Conservation (phyloP, 805 yeast genomes). For the Schwanniomyces vanrijiae region DNA sequence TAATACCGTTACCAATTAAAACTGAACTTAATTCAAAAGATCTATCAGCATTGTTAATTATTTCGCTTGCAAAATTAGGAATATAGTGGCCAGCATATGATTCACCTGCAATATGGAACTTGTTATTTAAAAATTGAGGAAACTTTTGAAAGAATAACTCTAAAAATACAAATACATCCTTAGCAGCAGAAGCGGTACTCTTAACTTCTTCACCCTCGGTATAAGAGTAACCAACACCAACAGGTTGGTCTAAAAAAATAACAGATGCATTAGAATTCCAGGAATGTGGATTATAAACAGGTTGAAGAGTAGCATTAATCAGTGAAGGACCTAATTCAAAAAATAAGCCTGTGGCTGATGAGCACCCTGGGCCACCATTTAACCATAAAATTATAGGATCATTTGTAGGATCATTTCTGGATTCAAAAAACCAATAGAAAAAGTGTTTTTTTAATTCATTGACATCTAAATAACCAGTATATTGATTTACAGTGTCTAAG, state of each 20-base stretch:
- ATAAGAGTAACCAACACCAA: slow-evolving; percentile 87
- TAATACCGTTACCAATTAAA: slow-evolving; percentile 46
- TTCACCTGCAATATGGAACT: slow-evolving; percentile 90
- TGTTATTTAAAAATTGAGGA: slow-evolving; percentile 60
- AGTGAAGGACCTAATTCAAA: slow-evolving; percentile 91
- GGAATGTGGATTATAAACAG: slow-evolving; percentile 77
- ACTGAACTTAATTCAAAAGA: slow-evolving; percentile 38
- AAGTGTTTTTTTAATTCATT: slow-evolving; percentile 60
- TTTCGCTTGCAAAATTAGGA: slow-evolving; percentile 84
- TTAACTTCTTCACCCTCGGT: slow-evolving; percentile 61
- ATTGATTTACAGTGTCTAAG: slow-evolving; percentile 36
- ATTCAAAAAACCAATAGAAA: slow-evolving; percentile 92
- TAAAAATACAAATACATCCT: slow-evolving; percentile 83
- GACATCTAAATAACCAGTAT: slow-evolving; percentile 41
- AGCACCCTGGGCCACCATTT: slow-evolving; percentile 97
- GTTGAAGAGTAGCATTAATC: slow-evolving; percentile 63
- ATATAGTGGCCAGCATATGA: slow-evolving; percentile 94
- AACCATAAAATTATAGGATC: slow-evolving; percentile 92
- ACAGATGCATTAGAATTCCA: slow-evolving; percentile 93
- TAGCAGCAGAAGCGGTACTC: slow-evolving; percentile 78
- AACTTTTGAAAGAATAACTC: slow-evolving; percentile 80
- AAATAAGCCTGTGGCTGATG: slow-evolving; percentile 84
- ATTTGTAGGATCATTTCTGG: slow-evolving; percentile 79
- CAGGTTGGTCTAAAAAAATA: slow-evolving; percentile 91
- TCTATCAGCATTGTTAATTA: slow-evolving; percentile 62